Conservation (phyloP, 345 rosid genomes). For the Anacardium occidentale region DNA sequence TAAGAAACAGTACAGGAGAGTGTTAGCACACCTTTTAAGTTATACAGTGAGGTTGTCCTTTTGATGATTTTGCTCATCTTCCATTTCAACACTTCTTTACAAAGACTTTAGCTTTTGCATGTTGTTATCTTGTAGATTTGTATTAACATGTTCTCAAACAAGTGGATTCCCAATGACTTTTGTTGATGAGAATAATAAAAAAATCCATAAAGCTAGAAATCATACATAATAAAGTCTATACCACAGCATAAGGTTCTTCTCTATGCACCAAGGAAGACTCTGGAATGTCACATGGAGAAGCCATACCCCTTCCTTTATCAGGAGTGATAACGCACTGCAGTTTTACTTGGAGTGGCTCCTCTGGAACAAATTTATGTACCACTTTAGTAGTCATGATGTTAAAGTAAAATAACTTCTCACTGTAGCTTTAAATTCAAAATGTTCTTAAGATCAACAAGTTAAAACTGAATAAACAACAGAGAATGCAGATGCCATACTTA, state of each 20-base stretch:
- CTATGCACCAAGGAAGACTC: constrained; percentile 64
- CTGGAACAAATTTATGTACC: constrained; percentile 30
- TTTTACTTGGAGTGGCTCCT: constrained; percentile 42
- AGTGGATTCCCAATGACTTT: not conserved
- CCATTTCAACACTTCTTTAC: not conserved
- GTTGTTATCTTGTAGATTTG: not conserved
- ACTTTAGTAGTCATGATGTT: not conserved
- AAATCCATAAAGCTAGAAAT: not conserved
- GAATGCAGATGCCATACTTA: not conserved
- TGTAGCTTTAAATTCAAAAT: not conserved
- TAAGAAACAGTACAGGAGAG: not conserved
- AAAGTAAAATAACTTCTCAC: not conserved
- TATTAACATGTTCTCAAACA: too few species aligned
- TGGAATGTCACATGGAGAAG: constrained; percentile 57
- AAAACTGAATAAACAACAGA: constrained; percentile 8
- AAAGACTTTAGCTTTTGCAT: not conserved
- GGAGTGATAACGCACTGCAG: constrained; percentile 45
- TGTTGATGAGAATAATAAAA: not conserved
- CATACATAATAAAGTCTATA: constrained; percentile 27
- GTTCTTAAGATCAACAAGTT: constrained; percentile 3
- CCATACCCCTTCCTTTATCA: constrained; percentile 79
- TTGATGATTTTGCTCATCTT: not conserved
- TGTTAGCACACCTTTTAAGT: not conserved
- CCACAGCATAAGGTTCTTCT: constrained; percentile 76
- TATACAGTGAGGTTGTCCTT: not conserved